Evolutionary conservation across 2,329 filamentous ascomycete species (phyloP), one percentile per base, ranked within the genome.

Genomic region (Stromatinia cepivora): DNA sequence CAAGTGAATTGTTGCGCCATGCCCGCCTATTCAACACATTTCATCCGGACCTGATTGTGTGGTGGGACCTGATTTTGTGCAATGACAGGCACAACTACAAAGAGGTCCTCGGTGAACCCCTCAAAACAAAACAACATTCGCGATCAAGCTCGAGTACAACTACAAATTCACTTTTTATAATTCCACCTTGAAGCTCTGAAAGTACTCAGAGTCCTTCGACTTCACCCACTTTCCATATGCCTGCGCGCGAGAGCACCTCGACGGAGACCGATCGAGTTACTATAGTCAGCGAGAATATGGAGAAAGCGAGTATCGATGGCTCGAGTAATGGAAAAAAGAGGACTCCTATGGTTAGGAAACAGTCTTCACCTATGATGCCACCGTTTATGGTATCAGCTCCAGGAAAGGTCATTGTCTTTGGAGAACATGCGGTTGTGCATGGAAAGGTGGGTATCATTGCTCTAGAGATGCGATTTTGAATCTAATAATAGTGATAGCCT

Each of bases 341-440:
- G 54, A 31, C 59, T 17, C 52, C 34, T n/a, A 22, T 69, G 34
- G 9, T 34, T 28, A 85, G 87, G 78, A 89, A 87, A 75, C 81
- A 83, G 71, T 90, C 87, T 15, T 87, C 82, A 69, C 88, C 88
- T 4, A 87, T 90, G 87, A 88, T 95, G 81, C 94, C 94, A 56
- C 84, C 94, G 71, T 99, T 99, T 79, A 97, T 99, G 92, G 94
- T 98, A 69, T 98, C 95, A 22, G 94, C 96, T 3, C 95, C 95
- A 0, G 96, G 94, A 73, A 99, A 99, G 80, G 95, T 97, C 78
- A 99, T 99, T 79, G 92, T 98, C 66, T 98, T 94, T 81, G 95
- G 95, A 74, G 95, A 99, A 80, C 95, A 99, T 82, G 92, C 95
- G 3, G 95, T 98, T n/a, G 95, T 99, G 28, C 89, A 99, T 78